Evolutionary conservation across 1,284 basidiomycete genomes (phyloP), one percentile per base, ranked within the genome.

Genomic region (Inonotus hispidus): DNA sequence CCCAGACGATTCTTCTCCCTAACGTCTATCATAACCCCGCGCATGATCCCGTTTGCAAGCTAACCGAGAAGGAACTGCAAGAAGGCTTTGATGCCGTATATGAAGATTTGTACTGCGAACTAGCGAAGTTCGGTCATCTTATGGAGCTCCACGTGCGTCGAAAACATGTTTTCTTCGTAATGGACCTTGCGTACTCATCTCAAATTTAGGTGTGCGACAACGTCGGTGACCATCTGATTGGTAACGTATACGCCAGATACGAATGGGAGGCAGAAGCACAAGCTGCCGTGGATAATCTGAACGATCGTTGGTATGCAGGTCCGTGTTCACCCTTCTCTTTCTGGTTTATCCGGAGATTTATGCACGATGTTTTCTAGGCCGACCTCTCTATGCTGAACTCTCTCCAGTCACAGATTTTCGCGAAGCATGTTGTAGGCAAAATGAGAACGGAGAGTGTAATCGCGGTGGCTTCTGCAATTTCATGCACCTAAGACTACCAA

Each of bases 11-110:
- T 46, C 82, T 99, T 23, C 83, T 99, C 19, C 93, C 95, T n/a
- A 99, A 99, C 71, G 95, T 99, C 55, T 99, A 98, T 75, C 95
- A 98, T 74, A 99, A 99, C 74, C 97, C 97, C 1, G 90, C 91
- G 1, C 92, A 96, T 68, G 90, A 94, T 70, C 92, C 93, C 43
- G 83, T 94, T 69, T 87, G 92, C 83, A 87, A 91, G 75, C 78
- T 97, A 69, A 84, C 85, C 19, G 85, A 90, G 69, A 84, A 90
- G 72, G 93, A 98, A 71, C 78, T 98, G 5, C 94, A 98, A 75
- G 88, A 92, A 66, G 92, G 95, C 52, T 99, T 99, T 73, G 96
- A 99, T 74, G 89, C 92, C 0, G 96, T 99, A 61, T 99, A 96
- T 71, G 93, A 97, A 75, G 95, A 97, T 72, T 77, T 95, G 59